phyloP scores from a whole-genome alignment of 2,329 filamentous ascomycete genomes.

The Aspergillus glaucus region DNA sequence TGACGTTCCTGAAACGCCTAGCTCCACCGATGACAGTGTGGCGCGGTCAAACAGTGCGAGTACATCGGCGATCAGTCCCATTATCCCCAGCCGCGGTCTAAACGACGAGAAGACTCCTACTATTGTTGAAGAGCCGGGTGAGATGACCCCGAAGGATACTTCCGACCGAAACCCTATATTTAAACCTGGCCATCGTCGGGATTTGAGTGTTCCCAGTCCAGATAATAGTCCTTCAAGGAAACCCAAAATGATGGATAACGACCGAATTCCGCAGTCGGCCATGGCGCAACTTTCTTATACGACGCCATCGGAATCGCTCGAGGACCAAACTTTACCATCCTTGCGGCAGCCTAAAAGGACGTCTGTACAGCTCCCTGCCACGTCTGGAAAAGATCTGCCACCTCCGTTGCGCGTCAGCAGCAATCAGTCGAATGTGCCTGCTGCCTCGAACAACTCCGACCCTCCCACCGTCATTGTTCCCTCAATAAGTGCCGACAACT shows the following conservation, averaged over 20 bases:
- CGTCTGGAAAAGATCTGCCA: constrained; percentile 17
- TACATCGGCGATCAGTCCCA: constrained; percentile 59
- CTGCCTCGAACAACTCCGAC: constrained; percentile 9
- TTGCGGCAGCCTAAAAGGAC: constrained; percentile 4
- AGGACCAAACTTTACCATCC: constrained; percentile 4
- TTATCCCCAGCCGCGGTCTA: constrained; percentile 45
- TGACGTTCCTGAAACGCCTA: constrained; percentile 50
- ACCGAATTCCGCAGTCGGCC: constrained; percentile 34
- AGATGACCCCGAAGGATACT: constrained; percentile 22
- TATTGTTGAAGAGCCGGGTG: constrained; percentile 49
- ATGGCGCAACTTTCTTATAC: constrained; percentile 39
- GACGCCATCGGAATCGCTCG: constrained; percentile 25
- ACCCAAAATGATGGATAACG: constrained; percentile 46
- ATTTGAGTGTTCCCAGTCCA: constrained; percentile 53
- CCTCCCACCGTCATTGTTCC: constrained; percentile 29
- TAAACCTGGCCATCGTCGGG: constrained; percentile 50
- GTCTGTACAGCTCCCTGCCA: constrained; percentile 5
- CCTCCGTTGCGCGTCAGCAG: constrained; percentile 29
- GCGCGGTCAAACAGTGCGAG: constrained; percentile 57
- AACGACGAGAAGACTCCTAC: constrained; percentile 43
- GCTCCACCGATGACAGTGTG: constrained; percentile 49
- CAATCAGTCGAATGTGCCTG: constrained; percentile 11
- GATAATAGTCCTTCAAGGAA: constrained; percentile 57
- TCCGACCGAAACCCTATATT: constrained; percentile 32
- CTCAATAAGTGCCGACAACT: constrained; percentile 27